Conservation (phyloP, 192 early-diverging fungal species). For the Backusella morwellensis region DNA sequence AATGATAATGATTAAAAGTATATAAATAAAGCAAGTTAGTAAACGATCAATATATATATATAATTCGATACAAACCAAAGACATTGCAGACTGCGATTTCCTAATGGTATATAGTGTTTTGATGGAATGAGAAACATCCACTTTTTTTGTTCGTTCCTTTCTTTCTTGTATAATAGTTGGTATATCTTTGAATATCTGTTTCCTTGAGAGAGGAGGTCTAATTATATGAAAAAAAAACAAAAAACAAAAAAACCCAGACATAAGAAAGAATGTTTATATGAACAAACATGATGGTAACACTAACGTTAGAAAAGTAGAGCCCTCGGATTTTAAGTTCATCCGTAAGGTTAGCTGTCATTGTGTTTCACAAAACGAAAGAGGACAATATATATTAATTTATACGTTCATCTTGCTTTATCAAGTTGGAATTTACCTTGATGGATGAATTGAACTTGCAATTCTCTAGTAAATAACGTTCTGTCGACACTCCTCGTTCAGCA, state of each 20-base stretch:
- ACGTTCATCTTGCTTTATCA: neutral
- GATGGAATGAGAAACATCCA: neutral
- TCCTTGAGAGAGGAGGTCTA: slow-evolving; percentile 36
- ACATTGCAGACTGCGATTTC: slow-evolving; percentile 18
- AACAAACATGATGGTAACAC: slow-evolving; percentile 1
- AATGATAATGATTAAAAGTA: neutral
- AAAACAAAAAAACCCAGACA: no score
- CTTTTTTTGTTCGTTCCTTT: slow-evolving; percentile 3
- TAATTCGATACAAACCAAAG: slow-evolving; percentile 9
- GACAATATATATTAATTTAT: neutral
- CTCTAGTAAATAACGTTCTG: slow-evolving; percentile 59
- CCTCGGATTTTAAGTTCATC: slow-evolving; percentile 30
- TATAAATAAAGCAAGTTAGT: neutral
- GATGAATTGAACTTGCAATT: slow-evolving; percentile 76
- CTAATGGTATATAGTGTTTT: neutral
- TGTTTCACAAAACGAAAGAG: neutral
- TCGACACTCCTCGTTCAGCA: slow-evolving; percentile 47
- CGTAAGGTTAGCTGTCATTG: slow-evolving; percentile 33
- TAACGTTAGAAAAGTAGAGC: slow-evolving; percentile 28
- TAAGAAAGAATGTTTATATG: neutral
- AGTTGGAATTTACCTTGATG: slow-evolving; percentile 52
- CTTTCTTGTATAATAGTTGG: slow-evolving; percentile 21
- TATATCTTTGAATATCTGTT: slow-evolving; percentile 33
- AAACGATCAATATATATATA: neutral
- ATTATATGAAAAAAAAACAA: neutral